phyloP scores from a whole-genome alignment of 306 rosid species.

The Lathyrus tuberosus region DNA sequence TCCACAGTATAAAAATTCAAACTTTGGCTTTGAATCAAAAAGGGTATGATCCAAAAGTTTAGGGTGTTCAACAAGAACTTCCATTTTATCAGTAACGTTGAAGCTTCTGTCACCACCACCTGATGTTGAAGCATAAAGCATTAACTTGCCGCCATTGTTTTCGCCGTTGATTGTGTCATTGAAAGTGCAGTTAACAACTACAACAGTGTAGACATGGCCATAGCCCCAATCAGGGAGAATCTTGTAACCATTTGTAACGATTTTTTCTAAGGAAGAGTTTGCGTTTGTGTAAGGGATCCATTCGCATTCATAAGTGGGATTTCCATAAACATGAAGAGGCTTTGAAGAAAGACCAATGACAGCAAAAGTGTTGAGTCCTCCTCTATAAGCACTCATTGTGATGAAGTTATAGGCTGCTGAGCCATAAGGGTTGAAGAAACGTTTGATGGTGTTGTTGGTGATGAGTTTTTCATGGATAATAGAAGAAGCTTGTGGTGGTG shows the following conservation, averaged over 20 bases:
- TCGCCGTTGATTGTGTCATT: conserved; percentile 50
- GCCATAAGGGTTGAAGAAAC: conserved; percentile 68
- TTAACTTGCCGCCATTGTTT: conserved; percentile 70
- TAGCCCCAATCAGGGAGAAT: conserved; percentile 89
- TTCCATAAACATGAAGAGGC: conserved; percentile 71
- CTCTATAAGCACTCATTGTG: conserved; percentile 81
- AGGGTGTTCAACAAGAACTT: conserved; percentile 54
- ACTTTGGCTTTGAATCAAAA: conserved; percentile 60
- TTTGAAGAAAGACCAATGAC: conserved; percentile 73
- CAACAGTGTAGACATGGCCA: conserved; percentile 80
- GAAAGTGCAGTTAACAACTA: conserved; percentile 81
- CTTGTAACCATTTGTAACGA: conserved; percentile 58
- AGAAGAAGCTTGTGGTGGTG: conserved; percentile 23
- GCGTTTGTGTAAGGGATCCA: conserved; percentile 49
- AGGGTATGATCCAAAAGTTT: conserved; percentile 44
- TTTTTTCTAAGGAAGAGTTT: conserved; percentile 12
- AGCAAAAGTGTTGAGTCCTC: conserved; percentile 78
- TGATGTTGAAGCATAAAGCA: conserved; percentile 63
- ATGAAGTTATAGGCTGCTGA: conserved; percentile 77
- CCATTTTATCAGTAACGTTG: conserved; percentile 65
- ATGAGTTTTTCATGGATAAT: conserved; percentile 37
- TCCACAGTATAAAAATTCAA: conserved; percentile 77
- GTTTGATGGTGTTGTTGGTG: conserved; percentile 49
- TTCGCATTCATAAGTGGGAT: conserved; percentile 65
- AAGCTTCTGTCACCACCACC: conserved; percentile 67